Conservation (phyloP, 2,329 filamentous ascomycete species). For the Furcasterigmium furcatum region DNA sequence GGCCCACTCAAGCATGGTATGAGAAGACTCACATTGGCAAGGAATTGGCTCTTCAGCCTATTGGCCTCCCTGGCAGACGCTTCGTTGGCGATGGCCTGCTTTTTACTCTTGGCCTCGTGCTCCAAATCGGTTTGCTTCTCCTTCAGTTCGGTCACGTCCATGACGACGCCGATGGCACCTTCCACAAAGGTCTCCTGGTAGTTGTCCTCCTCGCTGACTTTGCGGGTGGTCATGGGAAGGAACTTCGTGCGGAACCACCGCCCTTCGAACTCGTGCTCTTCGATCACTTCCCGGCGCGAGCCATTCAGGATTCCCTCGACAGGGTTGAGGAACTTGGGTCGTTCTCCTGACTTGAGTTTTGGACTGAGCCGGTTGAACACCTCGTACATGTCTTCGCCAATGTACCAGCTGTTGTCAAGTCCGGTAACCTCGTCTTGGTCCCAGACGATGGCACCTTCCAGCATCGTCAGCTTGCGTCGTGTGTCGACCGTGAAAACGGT, state of each 20-base stretch:
- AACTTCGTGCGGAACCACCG: slow-evolving; percentile 72
- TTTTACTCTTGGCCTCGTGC: slow-evolving; percentile 65
- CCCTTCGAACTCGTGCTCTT: slow-evolving; percentile 57
- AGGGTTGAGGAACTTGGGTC: slow-evolving; percentile 49
- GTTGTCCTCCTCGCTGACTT: slow-evolving; percentile 42
- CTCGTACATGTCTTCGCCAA: slow-evolving; percentile 62
- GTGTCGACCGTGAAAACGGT: slow-evolving; percentile 72
- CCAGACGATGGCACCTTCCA: slow-evolving; percentile 66
- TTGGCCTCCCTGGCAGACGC: slow-evolving; percentile 78
- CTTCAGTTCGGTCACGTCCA: slow-evolving; percentile 74
- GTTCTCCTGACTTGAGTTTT: slow-evolving; percentile 36
- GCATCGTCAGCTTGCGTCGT: slow-evolving; percentile 58
- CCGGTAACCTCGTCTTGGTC: slow-evolving; percentile 26
- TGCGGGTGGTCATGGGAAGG: slow-evolving; percentile 60
- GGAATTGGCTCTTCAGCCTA: slow-evolving; percentile 74
- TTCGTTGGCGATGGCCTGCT: slow-evolving; percentile 69
- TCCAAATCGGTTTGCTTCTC: slow-evolving; percentile 60
- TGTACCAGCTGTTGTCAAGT: slow-evolving; percentile 41
- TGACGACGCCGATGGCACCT: slow-evolving; percentile 74
- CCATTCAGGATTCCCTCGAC: slow-evolving; percentile 66
- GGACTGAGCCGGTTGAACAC: slow-evolving; percentile 54
- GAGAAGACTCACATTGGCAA: slow-evolving; percentile 62
- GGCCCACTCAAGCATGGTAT: too few relatives aligned
- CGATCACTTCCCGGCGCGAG: slow-evolving; percentile 53
- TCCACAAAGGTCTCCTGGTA: slow-evolving; percentile 51